These are phyloP conservation scores for Fusarium mexicanum DNA, from an alignment of 2,329 filamentous ascomycete genomes.

Conservation along the genomic window DNA sequence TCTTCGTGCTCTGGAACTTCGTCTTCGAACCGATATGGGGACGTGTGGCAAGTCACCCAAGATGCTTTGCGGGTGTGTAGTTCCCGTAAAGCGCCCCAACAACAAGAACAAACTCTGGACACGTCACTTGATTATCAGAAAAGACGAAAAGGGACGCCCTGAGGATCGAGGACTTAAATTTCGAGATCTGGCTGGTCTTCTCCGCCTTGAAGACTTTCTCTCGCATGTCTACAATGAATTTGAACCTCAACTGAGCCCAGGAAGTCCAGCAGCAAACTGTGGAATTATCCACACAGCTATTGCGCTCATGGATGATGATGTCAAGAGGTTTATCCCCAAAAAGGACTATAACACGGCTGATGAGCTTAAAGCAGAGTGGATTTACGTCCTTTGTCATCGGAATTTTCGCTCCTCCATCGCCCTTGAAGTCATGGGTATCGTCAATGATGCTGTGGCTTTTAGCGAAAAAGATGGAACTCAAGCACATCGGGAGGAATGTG, in stretches of 20 bases:
- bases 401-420: neutral
- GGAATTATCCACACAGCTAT: neutral
- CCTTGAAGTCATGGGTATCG: constrained; percentile 5
- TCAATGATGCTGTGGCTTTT: neutral
- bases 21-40: neutral
- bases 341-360: neutral
- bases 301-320: constrained; percentile 12
- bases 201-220: constrained; percentile 29
- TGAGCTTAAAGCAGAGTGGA: constrained; percentile 15
- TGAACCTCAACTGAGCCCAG: neutral
- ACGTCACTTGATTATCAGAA: neutral
- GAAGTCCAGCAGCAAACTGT: neutral
- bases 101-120: constrained; percentile 26
- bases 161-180: neutral
- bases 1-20: constrained; percentile 7
- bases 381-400: neutral
- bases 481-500: constrained; percentile 16
- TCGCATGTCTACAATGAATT: constrained; percentile 10
- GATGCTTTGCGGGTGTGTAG: constrained; percentile 22
- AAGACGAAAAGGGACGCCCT: neutral
- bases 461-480: neutral
- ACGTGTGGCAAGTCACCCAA: constrained; percentile 9
- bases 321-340: neutral
- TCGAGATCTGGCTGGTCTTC: constrained; percentile 23
- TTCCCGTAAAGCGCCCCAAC: constrained; percentile 14